These are phyloP conservation scores for Leccinum longicurvipes DNA, from an alignment of 768 basidiomycete species.

Conservation along the genomic window DNA sequence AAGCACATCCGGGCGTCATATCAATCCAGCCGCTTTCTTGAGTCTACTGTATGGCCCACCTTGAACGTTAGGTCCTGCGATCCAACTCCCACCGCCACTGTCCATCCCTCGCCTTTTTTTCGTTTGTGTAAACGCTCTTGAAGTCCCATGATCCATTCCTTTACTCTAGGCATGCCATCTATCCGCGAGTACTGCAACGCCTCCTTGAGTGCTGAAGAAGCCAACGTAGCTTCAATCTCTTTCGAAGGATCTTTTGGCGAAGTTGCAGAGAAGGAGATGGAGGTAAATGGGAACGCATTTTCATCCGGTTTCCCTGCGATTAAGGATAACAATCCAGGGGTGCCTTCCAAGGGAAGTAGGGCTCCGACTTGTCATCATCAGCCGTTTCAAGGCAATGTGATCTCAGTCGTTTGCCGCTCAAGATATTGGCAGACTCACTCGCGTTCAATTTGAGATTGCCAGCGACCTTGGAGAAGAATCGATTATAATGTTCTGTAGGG, in stretches of 20 bases:
- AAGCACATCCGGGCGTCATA: neutral
- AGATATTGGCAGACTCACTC: slow-evolving; percentile 38
- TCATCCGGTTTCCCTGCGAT: neutral
- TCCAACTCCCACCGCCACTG: slow-evolving; percentile 65
- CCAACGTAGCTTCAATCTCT: slow-evolving; percentile 47
- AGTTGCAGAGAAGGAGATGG: neutral
- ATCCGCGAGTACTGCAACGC: slow-evolving; percentile 74
- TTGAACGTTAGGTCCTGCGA: slow-evolving; percentile 85
- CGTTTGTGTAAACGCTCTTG: slow-evolving; percentile 66
- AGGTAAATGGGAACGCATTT: slow-evolving; percentile 13
- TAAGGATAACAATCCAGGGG: neutral
- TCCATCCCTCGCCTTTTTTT: slow-evolving; percentile 59
- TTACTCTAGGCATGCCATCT: slow-evolving; percentile 52
- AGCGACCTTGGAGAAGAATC: slow-evolving; percentile 55
- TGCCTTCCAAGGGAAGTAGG: neutral
- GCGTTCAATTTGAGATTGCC: slow-evolving; percentile 55
- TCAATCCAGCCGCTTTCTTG: neutral
- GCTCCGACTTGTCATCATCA: neutral
- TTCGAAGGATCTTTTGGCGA: slow-evolving; percentile 21
- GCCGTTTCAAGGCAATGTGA: neutral
- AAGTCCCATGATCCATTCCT: slow-evolving; percentile 61
- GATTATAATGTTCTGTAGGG: slow-evolving; percentile 48
- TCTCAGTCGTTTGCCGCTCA: neutral
- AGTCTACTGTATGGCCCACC: slow-evolving; percentile 28
- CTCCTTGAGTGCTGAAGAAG: slow-evolving; percentile 37